These are phyloP conservation scores for Lachancea meyersii DNA, from an alignment of 805 yeast species.

Conservation along the genomic window DNA sequence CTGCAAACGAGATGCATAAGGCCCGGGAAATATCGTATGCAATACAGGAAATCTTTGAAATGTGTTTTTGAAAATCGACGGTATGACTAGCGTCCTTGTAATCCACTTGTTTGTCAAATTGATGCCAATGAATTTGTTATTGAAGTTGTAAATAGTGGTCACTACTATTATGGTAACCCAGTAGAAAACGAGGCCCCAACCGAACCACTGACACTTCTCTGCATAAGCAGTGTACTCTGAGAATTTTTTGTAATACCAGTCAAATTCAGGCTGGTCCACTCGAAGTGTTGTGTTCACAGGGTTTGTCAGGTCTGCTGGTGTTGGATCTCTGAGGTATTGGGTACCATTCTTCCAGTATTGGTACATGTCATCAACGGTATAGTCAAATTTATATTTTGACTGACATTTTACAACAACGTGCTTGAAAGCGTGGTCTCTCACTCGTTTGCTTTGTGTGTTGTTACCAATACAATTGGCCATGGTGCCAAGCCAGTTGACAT, in stretches of 20 bases:
- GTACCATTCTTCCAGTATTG: constrained; percentile 35
- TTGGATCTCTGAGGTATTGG: constrained; percentile 28
- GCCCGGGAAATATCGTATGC: constrained; percentile 20
- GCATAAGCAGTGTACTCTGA: constrained; percentile 36
- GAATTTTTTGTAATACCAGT: constrained; percentile 32
- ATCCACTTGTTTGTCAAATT: constrained; percentile 20
- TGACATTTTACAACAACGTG: constrained; percentile 36
- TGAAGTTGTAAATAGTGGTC: constrained; percentile 30
- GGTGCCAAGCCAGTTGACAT: constrained; percentile 41
- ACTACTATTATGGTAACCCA: constrained; percentile 35
- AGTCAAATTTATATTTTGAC: constrained; percentile 31
- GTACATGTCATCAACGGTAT: constrained; percentile 32
- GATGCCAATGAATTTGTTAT: constrained; percentile 23
- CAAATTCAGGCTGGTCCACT: constrained; percentile 31
- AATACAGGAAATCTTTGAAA: constrained; percentile 20
- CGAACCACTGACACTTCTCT: constrained; percentile 36
- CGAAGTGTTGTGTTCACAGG: constrained; percentile 32
- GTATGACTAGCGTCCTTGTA: constrained; percentile 24
- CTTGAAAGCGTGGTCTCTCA: constrained; percentile 35
- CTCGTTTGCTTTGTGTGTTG: constrained; percentile 27
- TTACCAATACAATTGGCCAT: constrained; percentile 38
- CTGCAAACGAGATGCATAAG: constrained; percentile 30
- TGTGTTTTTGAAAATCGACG: constrained; percentile 24
- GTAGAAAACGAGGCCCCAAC: constrained; percentile 42
- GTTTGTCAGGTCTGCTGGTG: constrained; percentile 18